Conservation (phyloP, 116 monocot genomes). For the Papilionanthe hybrid region DNA sequence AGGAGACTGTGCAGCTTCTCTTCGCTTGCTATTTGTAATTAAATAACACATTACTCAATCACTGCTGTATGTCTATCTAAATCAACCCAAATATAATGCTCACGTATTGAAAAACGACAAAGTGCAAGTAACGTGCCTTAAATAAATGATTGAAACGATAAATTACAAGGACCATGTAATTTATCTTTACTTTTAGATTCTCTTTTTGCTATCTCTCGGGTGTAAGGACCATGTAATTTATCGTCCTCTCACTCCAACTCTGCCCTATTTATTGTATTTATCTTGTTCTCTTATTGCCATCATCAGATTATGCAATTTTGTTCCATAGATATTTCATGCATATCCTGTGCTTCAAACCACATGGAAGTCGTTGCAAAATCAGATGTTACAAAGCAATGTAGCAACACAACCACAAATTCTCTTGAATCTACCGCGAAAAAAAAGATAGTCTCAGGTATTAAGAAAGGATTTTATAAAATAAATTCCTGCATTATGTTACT, state of each 20-base stretch:
- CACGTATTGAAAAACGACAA: not conserved
- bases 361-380: not conserved
- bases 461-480: not conserved
- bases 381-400: not conserved
- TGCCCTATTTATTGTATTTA: conserved; percentile 93
- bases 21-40: too few species aligned
- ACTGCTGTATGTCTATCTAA: too few species aligned
- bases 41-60: too few species aligned
- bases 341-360: not conserved
- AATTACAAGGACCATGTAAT: conserved; percentile 51
- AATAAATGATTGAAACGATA: not conserved
- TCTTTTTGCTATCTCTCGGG: conserved; percentile 40
- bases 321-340: not conserved
- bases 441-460: not conserved
- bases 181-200: conserved; percentile 62
- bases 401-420: not conserved
- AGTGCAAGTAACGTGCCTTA: not conserved
- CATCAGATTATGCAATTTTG: conserved; percentile 71
- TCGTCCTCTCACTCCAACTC: conserved; percentile 88
- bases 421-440: not conserved
- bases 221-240: conserved; percentile 67
- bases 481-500: not conserved
- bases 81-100: too few species aligned
- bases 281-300: conserved; percentile 61
- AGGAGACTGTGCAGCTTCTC: not conserved